Evolutionary conservation across 2,329 filamentous ascomycete species (phyloP).

Genomic region (Penicillium decumbens): DNA sequence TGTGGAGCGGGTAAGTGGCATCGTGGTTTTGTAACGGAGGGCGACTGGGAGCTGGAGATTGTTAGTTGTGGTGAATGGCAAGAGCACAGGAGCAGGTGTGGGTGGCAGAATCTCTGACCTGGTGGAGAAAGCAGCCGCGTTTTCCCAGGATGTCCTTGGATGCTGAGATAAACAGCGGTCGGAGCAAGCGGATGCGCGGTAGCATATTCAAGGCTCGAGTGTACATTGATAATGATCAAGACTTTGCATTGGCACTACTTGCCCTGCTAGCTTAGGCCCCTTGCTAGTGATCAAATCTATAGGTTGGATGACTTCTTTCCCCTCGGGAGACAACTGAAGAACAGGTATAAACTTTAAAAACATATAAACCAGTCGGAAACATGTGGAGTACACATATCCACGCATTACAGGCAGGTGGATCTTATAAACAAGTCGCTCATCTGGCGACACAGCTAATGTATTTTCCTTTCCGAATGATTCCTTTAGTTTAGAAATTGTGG

Average conservation of each 20-base stretch:
- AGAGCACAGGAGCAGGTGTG: neutral
- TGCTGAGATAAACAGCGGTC: neutral
- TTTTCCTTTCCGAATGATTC: conserved; percentile 19
- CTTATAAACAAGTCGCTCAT: conserved; percentile 12
- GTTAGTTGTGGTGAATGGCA: neutral
- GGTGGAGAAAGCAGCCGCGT: conserved; percentile 25
- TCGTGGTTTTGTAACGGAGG: conserved; percentile 19
- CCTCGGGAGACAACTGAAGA: neutral
- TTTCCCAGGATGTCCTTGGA: conserved; percentile 9
- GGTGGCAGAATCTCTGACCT: conserved; percentile 15
- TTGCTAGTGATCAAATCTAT: neutral
- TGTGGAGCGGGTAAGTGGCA: conserved; percentile 48
- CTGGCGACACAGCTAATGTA: conserved; percentile 18
- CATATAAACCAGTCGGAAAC: neutral
- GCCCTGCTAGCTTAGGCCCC: neutral
- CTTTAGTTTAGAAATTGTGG: conserved; percentile 19
- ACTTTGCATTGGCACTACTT: neutral
- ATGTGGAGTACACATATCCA: neutral
- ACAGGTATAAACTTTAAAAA: neutral
- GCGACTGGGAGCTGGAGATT: neutral
- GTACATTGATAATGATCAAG: neutral
- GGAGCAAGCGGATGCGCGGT: conserved; percentile 2
- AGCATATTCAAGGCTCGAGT: neutral
- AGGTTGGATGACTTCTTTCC: neutral
- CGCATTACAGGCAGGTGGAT: neutral